Base-by-base conservation (phyloP, 192 early-diverging fungal species). In the Backusella westeae region DNA sequence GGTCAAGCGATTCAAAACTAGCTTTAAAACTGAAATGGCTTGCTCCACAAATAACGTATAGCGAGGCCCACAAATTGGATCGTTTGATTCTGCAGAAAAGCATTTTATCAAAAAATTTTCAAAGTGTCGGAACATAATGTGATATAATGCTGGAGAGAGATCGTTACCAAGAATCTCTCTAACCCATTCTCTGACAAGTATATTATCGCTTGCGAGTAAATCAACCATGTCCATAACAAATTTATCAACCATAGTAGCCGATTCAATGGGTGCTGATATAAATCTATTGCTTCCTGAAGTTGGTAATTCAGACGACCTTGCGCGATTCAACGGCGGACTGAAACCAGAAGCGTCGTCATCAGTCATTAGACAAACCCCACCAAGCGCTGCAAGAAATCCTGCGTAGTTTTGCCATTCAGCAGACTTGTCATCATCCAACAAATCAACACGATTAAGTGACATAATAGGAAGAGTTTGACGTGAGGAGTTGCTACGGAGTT, bases 141-240 rank as follows among this genome's bases (percentile, higher is more conserved):
- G 86, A 75, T 93, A 95, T 42, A 95, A 72, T 6, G 86, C 81
- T 6, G 87, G 86, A 29, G 85, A 86, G n/a, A 96, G 84, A 59
- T 95, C 94, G 19, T 80, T 81, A 17, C 94, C 95, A n/a, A 96
- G 79, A n/a, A 92, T 89, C 38, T 96, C 93, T 73, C 92, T 92
- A 12, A 89, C 92, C 49, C 83, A 86, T 80, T 95, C 94, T 15
- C 95, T 85, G 19, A 96, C 87, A 68, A 90, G 80, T 6, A 91
- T 85, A 53, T 92, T 90, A 68, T 96, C 94, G n/a, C 84, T 90
- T 2, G 91, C 85, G 29, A 95, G 74, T 23, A 96, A 84, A 34
- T 90, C 88, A 1, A 93, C 88, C 83, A 96, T 84, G 19, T 94
- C 92, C 36, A 78, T 75, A 77, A 95, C 83, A 69, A 91, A 96